Percentiles rank a stretch among this genome's conserved stretches.
phyloP scores from a whole-genome alignment of 2,329 filamentous ascomycete genomes.

The Neonectria faginata region DNA sequence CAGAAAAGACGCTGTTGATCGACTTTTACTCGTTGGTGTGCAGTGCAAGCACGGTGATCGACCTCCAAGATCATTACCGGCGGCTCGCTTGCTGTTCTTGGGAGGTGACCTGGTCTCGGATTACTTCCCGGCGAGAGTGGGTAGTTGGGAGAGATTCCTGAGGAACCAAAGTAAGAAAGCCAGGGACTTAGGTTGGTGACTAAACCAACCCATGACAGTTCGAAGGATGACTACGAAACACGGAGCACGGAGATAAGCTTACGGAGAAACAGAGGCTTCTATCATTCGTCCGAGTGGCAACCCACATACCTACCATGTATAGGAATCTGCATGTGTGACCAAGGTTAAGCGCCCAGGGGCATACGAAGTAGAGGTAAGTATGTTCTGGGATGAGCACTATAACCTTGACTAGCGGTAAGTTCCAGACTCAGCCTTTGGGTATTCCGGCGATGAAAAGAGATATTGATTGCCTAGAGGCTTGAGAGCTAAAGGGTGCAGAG shows the following conservation, averaged over 20 bases:
- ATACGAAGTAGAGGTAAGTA: conserved; percentile 62
- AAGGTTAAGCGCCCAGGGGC: conserved; percentile 68
- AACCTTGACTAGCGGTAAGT: conserved; percentile 81
- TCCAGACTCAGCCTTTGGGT: conserved; percentile 62
- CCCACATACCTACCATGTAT: conserved; percentile 72
- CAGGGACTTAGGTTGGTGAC: conserved; percentile 15
- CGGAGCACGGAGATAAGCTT: conserved; percentile 58
- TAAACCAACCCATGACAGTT: conserved; percentile 15
- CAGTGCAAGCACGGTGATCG: conserved; percentile 74
- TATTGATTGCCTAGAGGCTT: conserved; percentile 89
- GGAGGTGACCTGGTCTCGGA: conserved; percentile 41
- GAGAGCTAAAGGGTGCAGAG: conserved; percentile 83
- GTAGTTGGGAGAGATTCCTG: conserved; percentile 2
- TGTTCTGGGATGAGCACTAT: conserved; percentile 80
- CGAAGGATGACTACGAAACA: conserved; percentile 1
- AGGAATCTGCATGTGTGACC: conserved; percentile 86
- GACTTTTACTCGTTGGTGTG: conserved; percentile 59
- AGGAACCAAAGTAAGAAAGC: conserved; percentile 1
- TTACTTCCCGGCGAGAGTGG: conserved; percentile 26
- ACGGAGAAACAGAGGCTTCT: conserved; percentile 89
- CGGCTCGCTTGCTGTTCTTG: conserved; percentile 50
- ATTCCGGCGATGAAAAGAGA: conserved; percentile 67
- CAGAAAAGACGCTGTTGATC: conserved; percentile 81
- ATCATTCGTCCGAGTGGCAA: conserved; percentile 84
- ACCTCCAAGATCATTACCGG: conserved; percentile 89